phyloP scores from a whole-genome alignment of 805 yeast species.

The Ogataea ramenticola region DNA sequence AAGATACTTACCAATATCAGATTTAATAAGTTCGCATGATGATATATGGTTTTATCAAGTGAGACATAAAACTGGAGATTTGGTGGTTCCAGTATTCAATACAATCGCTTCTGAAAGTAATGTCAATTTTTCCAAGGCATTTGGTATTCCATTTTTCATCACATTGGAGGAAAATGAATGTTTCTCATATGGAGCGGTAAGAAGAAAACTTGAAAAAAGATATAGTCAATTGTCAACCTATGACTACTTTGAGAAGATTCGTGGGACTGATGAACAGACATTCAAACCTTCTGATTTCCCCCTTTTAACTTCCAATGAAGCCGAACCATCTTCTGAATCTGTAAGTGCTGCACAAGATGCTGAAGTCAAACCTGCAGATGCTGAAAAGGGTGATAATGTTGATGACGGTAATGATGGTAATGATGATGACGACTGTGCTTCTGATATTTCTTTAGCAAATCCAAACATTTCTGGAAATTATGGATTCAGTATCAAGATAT shows the following conservation, averaged over 20 bases:
- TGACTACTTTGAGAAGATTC: slow-evolving; percentile 23
- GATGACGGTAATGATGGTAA: neutral
- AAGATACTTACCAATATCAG: slow-evolving; percentile 62
- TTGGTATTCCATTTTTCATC: slow-evolving; percentile 76
- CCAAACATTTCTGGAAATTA: slow-evolving; percentile 43
- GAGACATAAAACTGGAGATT: slow-evolving; percentile 36
- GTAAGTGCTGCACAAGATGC: slow-evolving; percentile 5
- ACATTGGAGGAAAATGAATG: slow-evolving; percentile 46
- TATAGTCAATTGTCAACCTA: slow-evolving; percentile 43
- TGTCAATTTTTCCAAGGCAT: slow-evolving; percentile 35
- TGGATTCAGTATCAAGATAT: slow-evolving; percentile 40
- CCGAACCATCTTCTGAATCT: neutral
- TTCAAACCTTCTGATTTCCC: slow-evolving; percentile 21
- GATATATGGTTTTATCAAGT: slow-evolving; percentile 53
- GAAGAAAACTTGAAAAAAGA: slow-evolving; percentile 46
- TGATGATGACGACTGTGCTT: slow-evolving; percentile 33
- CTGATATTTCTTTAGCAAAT: slow-evolving; percentile 45
- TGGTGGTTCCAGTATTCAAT: slow-evolving; percentile 57
- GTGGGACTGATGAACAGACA: slow-evolving; percentile 11
- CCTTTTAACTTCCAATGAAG: neutral
- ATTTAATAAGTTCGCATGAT: slow-evolving; percentile 57
- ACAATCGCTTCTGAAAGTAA: slow-evolving; percentile 29
- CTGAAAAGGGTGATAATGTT: no score
- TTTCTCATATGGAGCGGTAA: slow-evolving; percentile 48
- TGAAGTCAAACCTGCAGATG: no score